Evolutionary conservation across 441 rosid species (phyloP), one percentile per base, ranked within the genome.

Genomic region (Populus tomentosa): DNA sequence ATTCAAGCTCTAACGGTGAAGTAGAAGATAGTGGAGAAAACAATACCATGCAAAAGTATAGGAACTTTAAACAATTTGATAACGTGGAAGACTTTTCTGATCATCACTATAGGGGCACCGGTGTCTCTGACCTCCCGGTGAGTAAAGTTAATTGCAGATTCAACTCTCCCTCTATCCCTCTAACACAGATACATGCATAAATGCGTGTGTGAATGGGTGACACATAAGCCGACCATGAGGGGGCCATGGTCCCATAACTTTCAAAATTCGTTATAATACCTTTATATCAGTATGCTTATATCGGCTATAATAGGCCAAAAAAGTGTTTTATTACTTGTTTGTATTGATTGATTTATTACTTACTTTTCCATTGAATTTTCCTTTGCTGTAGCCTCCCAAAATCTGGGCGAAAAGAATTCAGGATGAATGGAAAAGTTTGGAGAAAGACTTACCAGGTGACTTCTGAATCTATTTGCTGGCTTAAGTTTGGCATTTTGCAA

Each of bases 341-440:
- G 70, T 35, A 35, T 36, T 20, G 4, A 73, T 10, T 71, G 18
- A 9, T 42, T 13, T 11, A 13, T 42, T 4, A 30, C 13, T 10
- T 33, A 69, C n/a, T 21, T 21, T 71, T 71, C 10, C 62, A 46
- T 46, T 13, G 56, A 67, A n/a, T 28, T 26, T 62, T 78, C 23
- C 38, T 33, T 56, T 10, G 26, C 73, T n/a, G 75, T 65, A 89
- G 91, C 88, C 74, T 21, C 71, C 86, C 3, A 85, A 82, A 67
- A 77, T 76, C 71, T 90, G 91, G 94, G 87, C 83, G 1, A 88
- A 81, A 81, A 74, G 80, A 83, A 88, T 90, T 65, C 89, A 85
- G 66, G 88, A 85, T 3, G 94, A 88, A 77, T 90, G 91, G 91
- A 82, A 78, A 68, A 90, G 83, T 81, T 79, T 90, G 73, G 90